These are phyloP conservation scores for Coemansia sp. DNA, from an alignment of 192 early-diverging fungal genomes.

Conservation along the genomic window DNA sequence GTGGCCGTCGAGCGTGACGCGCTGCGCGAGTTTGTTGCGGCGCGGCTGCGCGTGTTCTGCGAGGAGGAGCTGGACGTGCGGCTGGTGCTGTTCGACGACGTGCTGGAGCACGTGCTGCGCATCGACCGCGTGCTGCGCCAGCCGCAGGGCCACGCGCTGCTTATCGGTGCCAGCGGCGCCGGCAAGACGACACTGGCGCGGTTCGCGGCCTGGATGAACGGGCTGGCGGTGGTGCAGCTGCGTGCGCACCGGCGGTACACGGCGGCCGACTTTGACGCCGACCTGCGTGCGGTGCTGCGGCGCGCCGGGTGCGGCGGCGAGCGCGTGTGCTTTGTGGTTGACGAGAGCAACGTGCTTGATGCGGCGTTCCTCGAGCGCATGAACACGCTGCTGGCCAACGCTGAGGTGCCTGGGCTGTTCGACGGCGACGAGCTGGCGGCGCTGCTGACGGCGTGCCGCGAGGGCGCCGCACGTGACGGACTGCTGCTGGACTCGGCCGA, in stretches of 20 bases:
- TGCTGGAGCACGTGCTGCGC: slow-evolving; percentile 94
- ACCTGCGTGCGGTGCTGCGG: slow-evolving; percentile 84
- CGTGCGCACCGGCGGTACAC: slow-evolving; percentile 98
- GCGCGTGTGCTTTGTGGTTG: slow-evolving; percentile 96
- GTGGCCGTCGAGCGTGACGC: slow-evolving; percentile 83
- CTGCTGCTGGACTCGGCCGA: slow-evolving; percentile 90
- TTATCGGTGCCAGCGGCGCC: slow-evolving; percentile 96
- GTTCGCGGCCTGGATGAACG: slow-evolving; percentile 99
- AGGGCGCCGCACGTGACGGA: slow-evolving; percentile 91
- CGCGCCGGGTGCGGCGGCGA: slow-evolving; percentile 96
- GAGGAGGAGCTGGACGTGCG: slow-evolving; percentile 99
- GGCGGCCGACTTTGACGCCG: slow-evolving; percentile 97
- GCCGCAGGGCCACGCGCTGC: slow-evolving; percentile 94
- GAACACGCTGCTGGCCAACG: slow-evolving; percentile 98
- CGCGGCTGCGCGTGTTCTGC: slow-evolving; percentile 95
- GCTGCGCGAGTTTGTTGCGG: slow-evolving; percentile 88
- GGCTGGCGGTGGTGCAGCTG: slow-evolving; percentile 91
- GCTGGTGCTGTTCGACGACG: slow-evolving; percentile 96
- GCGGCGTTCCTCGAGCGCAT: slow-evolving; percentile 98
- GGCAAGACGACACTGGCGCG: slow-evolving; percentile 98
- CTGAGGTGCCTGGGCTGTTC: slow-evolving; percentile 97
- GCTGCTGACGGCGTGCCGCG: slow-evolving; percentile 92
- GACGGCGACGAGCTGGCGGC: slow-evolving; percentile 97
- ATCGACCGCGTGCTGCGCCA: slow-evolving; percentile 99
- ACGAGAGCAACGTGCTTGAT: slow-evolving; percentile 97